Base-by-base conservation (phyloP, 768 basidiomycete genomes). In the Hygrocybe coccinea region DNA sequence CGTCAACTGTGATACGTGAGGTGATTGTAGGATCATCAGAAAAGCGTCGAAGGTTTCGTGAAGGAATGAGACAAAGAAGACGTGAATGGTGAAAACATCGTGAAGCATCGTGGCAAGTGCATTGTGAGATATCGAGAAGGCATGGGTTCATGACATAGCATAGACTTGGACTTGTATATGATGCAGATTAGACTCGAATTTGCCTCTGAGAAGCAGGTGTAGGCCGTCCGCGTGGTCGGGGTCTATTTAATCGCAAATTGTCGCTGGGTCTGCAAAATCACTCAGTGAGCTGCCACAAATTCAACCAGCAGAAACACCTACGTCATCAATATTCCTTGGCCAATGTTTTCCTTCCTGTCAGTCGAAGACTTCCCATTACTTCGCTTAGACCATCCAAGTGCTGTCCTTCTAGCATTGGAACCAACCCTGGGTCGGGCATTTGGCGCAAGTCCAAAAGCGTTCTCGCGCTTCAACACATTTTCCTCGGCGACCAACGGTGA, bases 351-450 rank as follows among this genome's bases (percentile, higher is more conserved):
- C 65, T 85, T 80, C 60, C 79, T 79, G 56, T 81, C 84, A 46
- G 64, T 74, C 50, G 68, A 79, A 56, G 65, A 70, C 69, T 74
- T 84, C 68, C 77, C 79, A 0, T 70, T 74, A 60, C 77, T 81
- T 35, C 82, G 79, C 71, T 88, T 89, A 39, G 82, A 70, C 83
- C 79, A 83, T 1, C 86, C 87, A 1, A 82, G 72, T 0, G 80
- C 79, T 0, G 72, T 74, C n/a, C 85, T 75, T 11, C 84, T 74
- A 0, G 80, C 73, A n/a, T 72, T 76, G 0, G 83, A 84, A 2
- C 71, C 76, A 45, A 83, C 80, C 22, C 80, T 74, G 14, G 84
- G 77, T 9, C 83, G 79, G 5, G 71, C 67, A 51, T 72, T 73
- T 60, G 64, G 63, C 21, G 69, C 67, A 5, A 67, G 56, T 3